These are phyloP conservation scores for Mycena belliarum DNA, from an alignment of 768 basidiomycete species.

Conservation along the genomic window DNA sequence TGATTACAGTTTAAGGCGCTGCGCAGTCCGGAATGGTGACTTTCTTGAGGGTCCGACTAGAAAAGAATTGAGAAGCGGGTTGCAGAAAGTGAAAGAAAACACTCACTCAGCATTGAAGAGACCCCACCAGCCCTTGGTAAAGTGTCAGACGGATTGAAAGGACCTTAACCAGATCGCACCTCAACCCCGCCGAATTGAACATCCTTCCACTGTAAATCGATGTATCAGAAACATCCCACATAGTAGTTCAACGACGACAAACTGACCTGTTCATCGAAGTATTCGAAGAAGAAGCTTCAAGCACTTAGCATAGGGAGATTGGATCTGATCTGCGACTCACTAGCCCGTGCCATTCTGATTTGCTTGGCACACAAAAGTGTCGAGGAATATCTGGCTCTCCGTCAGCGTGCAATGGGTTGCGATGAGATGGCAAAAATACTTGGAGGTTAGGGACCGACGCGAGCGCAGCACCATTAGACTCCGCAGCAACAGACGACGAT, in stretches of 20 bases:
- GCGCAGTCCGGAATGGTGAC: constrained; percentile 66
- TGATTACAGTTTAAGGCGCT: constrained; percentile 6
- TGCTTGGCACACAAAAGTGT: constrained; percentile 86
- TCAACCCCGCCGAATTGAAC: constrained; percentile 47
- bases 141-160: not conserved
- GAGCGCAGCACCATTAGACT: constrained; percentile 65
- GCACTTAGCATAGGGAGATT: too few relatives aligned
- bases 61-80: constrained; percentile 15
- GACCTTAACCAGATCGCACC: not conserved
- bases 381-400: constrained; percentile 63
- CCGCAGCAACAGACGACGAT: constrained; percentile 59
- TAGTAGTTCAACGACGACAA: constrained; percentile 26
- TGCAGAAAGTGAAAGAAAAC: not conserved
- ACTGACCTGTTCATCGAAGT: constrained; percentile 80
- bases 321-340: too few relatives aligned
- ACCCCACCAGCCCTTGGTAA: constrained; percentile 25
- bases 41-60: constrained; percentile 70
- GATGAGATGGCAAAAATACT: constrained; percentile 27
- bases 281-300: constrained; percentile 69
- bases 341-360: constrained; percentile 80
- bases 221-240: not conserved
- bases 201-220: constrained; percentile 38
- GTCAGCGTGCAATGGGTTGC: not conserved
- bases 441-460: constrained; percentile 67
- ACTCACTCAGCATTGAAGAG: constrained; percentile 26